Conservation (phyloP, 805 yeast species). For the Pichia nakasei region DNA sequence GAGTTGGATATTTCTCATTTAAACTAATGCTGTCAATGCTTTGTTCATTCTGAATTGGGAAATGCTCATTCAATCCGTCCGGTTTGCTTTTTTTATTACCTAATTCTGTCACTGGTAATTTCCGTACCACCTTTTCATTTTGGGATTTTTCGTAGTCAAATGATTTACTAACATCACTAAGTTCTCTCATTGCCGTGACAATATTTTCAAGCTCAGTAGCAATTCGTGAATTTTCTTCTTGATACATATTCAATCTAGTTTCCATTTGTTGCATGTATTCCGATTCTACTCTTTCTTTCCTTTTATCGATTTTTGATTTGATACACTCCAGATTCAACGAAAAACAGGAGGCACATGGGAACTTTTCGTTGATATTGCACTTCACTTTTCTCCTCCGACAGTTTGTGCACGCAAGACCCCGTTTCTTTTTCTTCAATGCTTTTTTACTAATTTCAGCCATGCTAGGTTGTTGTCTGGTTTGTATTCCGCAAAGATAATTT, state of each 20-base stretch:
- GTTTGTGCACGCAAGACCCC: slow-evolving; percentile 12
- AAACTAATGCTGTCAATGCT: too few species aligned
- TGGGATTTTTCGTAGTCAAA: not conserved
- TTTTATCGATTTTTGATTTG: slow-evolving; percentile 10
- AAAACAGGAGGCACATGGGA: slow-evolving; percentile 16
- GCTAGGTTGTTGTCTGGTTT: too few species aligned
- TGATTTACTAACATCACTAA: not conserved
- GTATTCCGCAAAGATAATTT: too few species aligned
- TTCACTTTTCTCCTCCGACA: slow-evolving; percentile 17
- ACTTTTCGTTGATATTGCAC: slow-evolving; percentile 10
- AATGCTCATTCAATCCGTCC: too few species aligned
- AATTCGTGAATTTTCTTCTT: slow-evolving; percentile 6
- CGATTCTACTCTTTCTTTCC: slow-evolving; percentile 10
- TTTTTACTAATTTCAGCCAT: not conserved
- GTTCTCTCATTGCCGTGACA: slow-evolving; percentile 2
- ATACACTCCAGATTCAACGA: slow-evolving; percentile 10
- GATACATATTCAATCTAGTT: slow-evolving; percentile 6
- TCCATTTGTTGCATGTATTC: slow-evolving; percentile 1
- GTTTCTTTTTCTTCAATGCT: not conserved
- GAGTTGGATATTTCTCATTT: slow-evolving; percentile 15
- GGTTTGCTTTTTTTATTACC: too few species aligned
- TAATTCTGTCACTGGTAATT: too few species aligned
- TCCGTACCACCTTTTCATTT: too few species aligned
- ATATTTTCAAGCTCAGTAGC: slow-evolving; percentile 1
- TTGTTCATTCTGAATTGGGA: too few species aligned